phyloP scores from a whole-genome alignment of 345 rosid genomes.

The Euphorbia tirucalli region DNA sequence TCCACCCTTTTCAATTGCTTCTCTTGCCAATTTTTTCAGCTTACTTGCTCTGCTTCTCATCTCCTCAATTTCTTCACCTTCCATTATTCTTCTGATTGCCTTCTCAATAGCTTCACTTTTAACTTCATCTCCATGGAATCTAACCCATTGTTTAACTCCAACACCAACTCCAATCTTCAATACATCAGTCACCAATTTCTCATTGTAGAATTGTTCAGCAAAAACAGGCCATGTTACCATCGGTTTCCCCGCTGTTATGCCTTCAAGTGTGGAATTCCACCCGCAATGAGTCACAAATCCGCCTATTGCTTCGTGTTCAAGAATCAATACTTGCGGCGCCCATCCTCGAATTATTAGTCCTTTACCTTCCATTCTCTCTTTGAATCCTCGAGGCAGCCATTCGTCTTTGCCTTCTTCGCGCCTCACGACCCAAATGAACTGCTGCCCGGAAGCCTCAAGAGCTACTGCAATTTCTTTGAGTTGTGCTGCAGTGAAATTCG shows the following conservation, averaged over 20 bases:
- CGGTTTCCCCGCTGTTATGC: no score
- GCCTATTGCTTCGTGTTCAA: no score
- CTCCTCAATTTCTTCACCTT: constrained; percentile 12
- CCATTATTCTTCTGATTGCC: constrained; percentile 30
- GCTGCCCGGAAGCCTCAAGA: no score
- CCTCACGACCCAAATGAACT: no score
- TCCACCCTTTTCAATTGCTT: constrained; percentile 31
- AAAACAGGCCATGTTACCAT: constrained; percentile 40
- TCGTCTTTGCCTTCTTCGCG: no score
- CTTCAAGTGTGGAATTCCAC: no score
- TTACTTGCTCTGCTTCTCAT: constrained; percentile 18
- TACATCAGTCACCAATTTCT: constrained; percentile 31
- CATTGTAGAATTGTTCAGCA: constrained; percentile 41
- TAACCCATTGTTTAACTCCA: constrained; percentile 26
- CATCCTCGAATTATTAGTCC: no score
- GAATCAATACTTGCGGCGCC: no score
- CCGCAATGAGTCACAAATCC: no score
- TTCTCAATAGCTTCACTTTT: constrained; percentile 24
- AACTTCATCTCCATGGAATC: constrained; percentile 17
- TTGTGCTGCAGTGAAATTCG: background rate
- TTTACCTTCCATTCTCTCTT: no score
- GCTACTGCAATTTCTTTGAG: background rate
- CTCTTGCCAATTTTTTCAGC: constrained; percentile 24
- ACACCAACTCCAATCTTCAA: constrained; percentile 26
- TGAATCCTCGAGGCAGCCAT: no score